Evolutionary conservation across 208 protist species (phyloP).

Genomic region (Zelonia costaricensis): DNA sequence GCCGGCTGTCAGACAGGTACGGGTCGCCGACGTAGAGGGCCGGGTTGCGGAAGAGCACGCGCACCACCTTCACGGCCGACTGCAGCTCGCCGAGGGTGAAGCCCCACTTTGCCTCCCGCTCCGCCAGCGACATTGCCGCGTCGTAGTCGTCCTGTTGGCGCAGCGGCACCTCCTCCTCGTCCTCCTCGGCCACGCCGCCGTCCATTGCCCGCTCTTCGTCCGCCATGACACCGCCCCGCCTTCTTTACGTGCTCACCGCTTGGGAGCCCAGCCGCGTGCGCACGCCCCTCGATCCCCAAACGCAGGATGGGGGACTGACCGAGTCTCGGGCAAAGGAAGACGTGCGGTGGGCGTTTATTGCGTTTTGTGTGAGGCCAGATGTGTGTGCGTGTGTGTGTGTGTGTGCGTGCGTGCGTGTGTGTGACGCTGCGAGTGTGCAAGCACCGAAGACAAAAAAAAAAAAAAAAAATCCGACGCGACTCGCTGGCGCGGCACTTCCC

Average conservation of each 20-base stretch:
- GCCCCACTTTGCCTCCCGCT: slow-evolving; percentile 79
- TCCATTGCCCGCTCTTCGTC: no score
- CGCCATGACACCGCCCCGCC: background rate
- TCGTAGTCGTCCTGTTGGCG: slow-evolving; percentile 39
- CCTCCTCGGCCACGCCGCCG: background rate
- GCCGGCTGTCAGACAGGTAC: slow-evolving; percentile 79
- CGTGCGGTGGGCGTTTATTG: no score
- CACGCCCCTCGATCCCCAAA: background rate
- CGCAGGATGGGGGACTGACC: no score
- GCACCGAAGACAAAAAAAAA: no score
- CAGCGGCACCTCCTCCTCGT: slow-evolving; percentile 25
- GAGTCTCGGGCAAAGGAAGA: no score
- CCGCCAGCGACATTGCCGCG: slow-evolving; percentile 41
- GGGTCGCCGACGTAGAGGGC: slow-evolving; percentile 80
- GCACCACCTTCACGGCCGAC: slow-evolving; percentile 75
- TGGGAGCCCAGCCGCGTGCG: background rate
- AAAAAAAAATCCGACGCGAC: no score
- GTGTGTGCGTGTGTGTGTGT: no score
- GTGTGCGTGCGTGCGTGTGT: no score
- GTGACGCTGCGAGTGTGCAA: no score
- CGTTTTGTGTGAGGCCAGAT: no score
- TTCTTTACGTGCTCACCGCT: background rate
- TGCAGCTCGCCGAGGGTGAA: slow-evolving; percentile 83
- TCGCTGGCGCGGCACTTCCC: no score
- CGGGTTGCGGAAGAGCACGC: slow-evolving; percentile 74